phyloP scores from a whole-genome alignment of 768 basidiomycete genomes.

The Rhodotorula taiwanensis region DNA sequence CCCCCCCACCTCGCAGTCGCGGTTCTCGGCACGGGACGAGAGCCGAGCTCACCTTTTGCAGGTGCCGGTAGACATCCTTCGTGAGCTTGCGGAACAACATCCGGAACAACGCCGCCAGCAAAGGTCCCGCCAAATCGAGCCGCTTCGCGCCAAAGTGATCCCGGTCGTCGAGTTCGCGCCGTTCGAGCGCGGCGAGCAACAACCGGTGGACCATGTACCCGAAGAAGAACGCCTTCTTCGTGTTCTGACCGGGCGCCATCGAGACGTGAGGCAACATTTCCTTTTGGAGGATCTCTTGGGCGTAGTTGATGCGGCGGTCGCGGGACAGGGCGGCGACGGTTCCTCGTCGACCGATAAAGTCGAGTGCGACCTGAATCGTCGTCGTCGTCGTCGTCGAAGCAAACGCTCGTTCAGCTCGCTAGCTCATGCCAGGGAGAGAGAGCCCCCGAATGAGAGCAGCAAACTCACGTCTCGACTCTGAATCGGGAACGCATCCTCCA shows the following conservation, averaged over 20 bases:
- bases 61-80: slow-evolving; percentile 90
- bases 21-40: neutral
- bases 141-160: slow-evolving; percentile 99
- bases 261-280: slow-evolving; percentile 98
- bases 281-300: slow-evolving; percentile 95
- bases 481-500: slow-evolving; percentile 96
- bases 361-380: slow-evolving; percentile 77
- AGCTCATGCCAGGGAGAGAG: too few relatives aligned
- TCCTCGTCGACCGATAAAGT: slow-evolving; percentile 97
- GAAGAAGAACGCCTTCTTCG: slow-evolving; percentile 98
- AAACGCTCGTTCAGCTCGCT: too few relatives aligned
- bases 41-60: slow-evolving; percentile 70
- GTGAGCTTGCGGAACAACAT: slow-evolving; percentile 96
- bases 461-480: slow-evolving; percentile 79
- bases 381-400: too few relatives aligned
- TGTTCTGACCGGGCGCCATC: slow-evolving; percentile 89
- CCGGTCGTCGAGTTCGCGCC: slow-evolving; percentile 94
- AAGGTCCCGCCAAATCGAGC: slow-evolving; percentile 87
- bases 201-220: slow-evolving; percentile 99
- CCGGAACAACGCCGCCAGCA: slow-evolving; percentile 93
- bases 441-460: too few relatives aligned
- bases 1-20: neutral
- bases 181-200: slow-evolving; percentile 82
- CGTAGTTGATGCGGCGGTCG: slow-evolving; percentile 88
- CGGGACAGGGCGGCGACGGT: slow-evolving; percentile 85